A percentile compares a stretch with the other conserved stretches of the same genome.
These are phyloP conservation scores for Poterioochromonas sp. DNA, from an alignment of 352 stramenopile genomes.

Conservation along the genomic window DNA sequence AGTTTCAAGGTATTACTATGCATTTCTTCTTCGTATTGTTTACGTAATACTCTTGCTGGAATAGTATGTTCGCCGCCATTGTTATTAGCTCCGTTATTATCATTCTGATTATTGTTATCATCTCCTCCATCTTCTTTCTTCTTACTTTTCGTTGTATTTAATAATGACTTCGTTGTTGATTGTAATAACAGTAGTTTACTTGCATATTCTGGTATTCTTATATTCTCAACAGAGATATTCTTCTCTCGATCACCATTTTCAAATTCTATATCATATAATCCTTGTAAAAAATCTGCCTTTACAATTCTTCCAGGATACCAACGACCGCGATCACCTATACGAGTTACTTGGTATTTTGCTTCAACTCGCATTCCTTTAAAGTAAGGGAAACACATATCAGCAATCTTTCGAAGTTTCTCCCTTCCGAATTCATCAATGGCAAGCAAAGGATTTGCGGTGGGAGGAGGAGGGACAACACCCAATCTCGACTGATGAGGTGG, in stretches of 20 bases:
- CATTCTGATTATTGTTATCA: background rate
- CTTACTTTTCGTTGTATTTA: background rate
- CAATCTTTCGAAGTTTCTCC: background rate
- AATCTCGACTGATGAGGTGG: no score
- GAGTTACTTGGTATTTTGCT: background rate
- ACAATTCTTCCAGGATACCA: background rate
- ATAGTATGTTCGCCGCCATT: background rate
- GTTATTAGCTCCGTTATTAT: background rate
- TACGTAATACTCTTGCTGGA: background rate
- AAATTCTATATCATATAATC: background rate
- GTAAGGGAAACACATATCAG: background rate
- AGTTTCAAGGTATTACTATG: background rate
- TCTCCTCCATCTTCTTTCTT: background rate
- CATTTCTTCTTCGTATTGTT: background rate
- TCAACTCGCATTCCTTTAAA: background rate
- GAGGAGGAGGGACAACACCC: no score
- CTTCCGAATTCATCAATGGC: background rate
- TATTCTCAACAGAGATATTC: background rate
- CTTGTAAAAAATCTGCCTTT: background rate
- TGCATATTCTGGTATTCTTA: background rate
- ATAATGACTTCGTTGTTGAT: no score
- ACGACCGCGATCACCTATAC: background rate
- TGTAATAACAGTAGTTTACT: no score
- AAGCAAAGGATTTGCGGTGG: background rate
- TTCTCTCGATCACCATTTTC: background rate